Percentiles rank a stretch among this genome's conserved stretches.
These are phyloP conservation scores for Penicillium digitatum DNA, from an alignment of 2,329 filamentous ascomycete genomes.

Conservation along the genomic window DNA sequence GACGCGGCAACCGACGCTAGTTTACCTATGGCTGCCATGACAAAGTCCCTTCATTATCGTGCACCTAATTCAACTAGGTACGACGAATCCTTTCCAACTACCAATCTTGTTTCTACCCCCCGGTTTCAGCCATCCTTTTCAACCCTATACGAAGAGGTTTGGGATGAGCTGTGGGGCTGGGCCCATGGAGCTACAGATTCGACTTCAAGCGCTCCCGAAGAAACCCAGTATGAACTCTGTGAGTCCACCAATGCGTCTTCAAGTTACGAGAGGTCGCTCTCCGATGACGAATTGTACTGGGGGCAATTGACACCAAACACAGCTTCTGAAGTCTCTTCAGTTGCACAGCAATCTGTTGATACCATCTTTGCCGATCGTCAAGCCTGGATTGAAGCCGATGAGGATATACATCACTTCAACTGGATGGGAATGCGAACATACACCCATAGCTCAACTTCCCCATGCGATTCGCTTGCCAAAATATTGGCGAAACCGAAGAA, in stretches of 20 bases:
- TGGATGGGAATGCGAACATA: constrained; percentile 18
- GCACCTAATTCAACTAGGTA: not conserved
- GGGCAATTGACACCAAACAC: not conserved
- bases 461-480: constrained; percentile 23
- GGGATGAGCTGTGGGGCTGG: not conserved
- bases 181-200: not conserved
- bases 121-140: not conserved
- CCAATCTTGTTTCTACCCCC: no score
- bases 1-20: not conserved
- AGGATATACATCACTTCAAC: constrained; percentile 26
- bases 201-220: not conserved
- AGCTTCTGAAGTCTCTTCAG: not conserved
- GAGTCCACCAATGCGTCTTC: not conserved
- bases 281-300: not conserved
- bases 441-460: constrained; percentile 16
- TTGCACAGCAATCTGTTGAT: not conserved
- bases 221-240: not conserved
- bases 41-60: not conserved
- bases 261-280: not conserved
- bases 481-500: constrained; percentile 17
- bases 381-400: not conserved
- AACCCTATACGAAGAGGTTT: not conserved
- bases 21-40: not conserved
- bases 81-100: not conserved
- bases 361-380: not conserved